Conservation (phyloP, 164 flowering plant genomes). For the Liriodendron chinense region DNA sequence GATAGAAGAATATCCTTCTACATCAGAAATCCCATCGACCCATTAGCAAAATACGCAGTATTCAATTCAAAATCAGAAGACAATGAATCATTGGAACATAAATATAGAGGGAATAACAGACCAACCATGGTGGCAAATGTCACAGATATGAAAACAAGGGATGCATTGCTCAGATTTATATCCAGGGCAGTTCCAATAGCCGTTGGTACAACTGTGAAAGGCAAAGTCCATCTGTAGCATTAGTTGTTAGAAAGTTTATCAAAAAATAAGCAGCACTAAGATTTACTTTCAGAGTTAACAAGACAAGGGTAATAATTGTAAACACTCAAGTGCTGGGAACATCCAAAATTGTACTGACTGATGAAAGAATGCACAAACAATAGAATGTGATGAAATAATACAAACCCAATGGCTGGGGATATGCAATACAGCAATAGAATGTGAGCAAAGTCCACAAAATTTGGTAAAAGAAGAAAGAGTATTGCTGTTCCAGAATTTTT, state of each 20-base stretch:
- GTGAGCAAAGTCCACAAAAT: no score
- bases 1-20: background rate
- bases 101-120: constrained; percentile 12
- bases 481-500: no score
- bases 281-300: background rate
- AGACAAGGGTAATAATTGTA: background rate
- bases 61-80: constrained; percentile 4
- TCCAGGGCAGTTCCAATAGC: constrained; percentile 97
- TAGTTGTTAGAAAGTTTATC: constrained; percentile 49
- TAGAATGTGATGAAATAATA: background rate
- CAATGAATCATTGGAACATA: background rate
- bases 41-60: background rate
- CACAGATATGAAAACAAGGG: constrained; percentile 95
- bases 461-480: no score
- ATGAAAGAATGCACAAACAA: background rate
- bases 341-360: background rate
- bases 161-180: constrained; percentile 91
- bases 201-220: constrained; percentile 97
- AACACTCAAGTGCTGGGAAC: background rate
- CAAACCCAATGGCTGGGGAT: no score
- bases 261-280: background rate
- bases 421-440: no score
- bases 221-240: constrained; percentile 82
- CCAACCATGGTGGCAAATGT: constrained; percentile 99
- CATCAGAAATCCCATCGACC: background rate